Percentiles rank a stretch among this genome's conserved stretches.
These are phyloP conservation scores for Tolypocladium ovalisporum DNA, from an alignment of 2,329 filamentous ascomycete genomes.

Conservation along the genomic window DNA sequence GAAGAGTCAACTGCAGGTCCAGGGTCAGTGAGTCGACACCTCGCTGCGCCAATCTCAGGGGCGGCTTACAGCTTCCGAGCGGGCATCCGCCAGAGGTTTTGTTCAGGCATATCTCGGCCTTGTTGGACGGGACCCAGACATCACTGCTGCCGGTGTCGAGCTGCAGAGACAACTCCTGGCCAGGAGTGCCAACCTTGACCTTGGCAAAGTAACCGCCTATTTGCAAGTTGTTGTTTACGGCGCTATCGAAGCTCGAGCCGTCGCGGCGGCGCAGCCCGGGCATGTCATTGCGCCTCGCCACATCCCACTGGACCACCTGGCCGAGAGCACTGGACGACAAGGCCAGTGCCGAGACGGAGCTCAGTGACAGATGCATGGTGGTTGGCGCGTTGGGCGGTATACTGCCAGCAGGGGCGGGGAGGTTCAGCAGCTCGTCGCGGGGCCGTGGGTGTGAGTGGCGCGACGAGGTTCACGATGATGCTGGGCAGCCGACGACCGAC, in stretches of 20 bases:
- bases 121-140: slow-evolving; percentile 43
- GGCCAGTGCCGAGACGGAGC: slow-evolving; percentile 1
- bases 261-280: slow-evolving; percentile 25
- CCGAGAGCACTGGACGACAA: slow-evolving; percentile 8
- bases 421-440: neutral
- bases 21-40: slow-evolving; percentile 8
- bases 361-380: neutral
- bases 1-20: slow-evolving; percentile 30
- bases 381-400: neutral
- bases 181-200: slow-evolving; percentile 45
- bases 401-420: neutral
- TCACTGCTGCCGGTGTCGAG: slow-evolving; percentile 58
- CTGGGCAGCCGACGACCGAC: neutral
- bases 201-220: slow-evolving; percentile 45
- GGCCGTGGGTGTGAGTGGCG: neutral
- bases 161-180: slow-evolving; percentile 45
- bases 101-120: slow-evolving; percentile 26
- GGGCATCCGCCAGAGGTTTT: slow-evolving; percentile 21
- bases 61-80: slow-evolving; percentile 32
- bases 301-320: slow-evolving; percentile 36
- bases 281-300: slow-evolving; percentile 24
- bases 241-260: slow-evolving; percentile 26
- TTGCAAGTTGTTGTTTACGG: slow-evolving; percentile 31
- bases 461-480: neutral
- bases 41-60: slow-evolving; percentile 9